Evolutionary conservation across 257 asterid species (phyloP), one percentile per base, ranked within the genome.

Genomic region (Gentiana straminea): DNA sequence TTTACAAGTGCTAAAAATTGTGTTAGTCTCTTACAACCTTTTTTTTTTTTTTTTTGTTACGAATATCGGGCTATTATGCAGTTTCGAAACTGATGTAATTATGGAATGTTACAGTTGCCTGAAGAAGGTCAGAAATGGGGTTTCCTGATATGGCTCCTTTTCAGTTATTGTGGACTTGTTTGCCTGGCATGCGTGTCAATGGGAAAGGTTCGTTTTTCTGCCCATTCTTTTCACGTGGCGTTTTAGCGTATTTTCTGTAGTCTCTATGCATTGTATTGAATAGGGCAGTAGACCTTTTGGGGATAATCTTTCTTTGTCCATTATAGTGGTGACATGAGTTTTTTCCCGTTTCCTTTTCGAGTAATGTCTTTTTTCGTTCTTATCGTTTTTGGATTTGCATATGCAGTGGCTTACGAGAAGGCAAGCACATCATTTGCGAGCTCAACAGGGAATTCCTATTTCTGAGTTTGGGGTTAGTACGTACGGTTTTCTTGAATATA

Each of bases 41-140:
- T 24, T 24, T 24, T 49, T 9, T 51, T 57, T 51, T 52, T 15
- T 43, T n/a, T 54, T 51, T 41, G 10, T 2, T 41, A 10, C 9
- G 9, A 41, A 10, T 41, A 41, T 41, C 9, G 46, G 46, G 9
- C 35, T 64, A 35, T 49, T n/a, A 59, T 48, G 63, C 47, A 68
- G 71, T 55, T 60, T 46, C 61, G 34, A 10, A 43, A 33, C 35
- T 33, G 52, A 47, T 51, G 47, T 55, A 54, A 69, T 32, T 51
- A n/a, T 37, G 49, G 54, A 56, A 69, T 62, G 43, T 59, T 65
- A 51, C 78, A 76, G 98, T 60, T 92, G 79, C 95, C 95, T 3
- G 84, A 88, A 81, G 95, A 91, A 54, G 98, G 97, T 65, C 97
- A 92, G 77, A 87, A 88, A 58, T 88, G 97, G 98, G 98, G 97